Conservation (phyloP, 176 grass and related monocot species). For the Luzula sylvatica region DNA sequence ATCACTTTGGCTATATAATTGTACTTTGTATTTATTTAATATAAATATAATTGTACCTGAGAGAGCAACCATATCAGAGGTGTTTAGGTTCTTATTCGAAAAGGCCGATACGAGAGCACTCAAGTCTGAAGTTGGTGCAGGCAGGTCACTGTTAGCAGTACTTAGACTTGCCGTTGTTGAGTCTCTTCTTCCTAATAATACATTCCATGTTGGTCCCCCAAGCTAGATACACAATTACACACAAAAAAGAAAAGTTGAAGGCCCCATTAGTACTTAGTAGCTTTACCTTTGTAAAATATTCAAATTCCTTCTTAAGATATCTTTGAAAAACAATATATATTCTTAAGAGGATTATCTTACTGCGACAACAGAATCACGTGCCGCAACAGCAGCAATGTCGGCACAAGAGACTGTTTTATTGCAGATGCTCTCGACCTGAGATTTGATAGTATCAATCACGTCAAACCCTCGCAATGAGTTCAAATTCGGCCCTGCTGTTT, state of each 20-base stretch:
- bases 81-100: slow-evolving; percentile 34
- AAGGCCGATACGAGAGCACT: slow-evolving; percentile 34
- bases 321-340: too few relatives aligned
- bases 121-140: slow-evolving; percentile 25
- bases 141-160: slow-evolving; percentile 41
- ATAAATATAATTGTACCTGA: slow-evolving; percentile 29
- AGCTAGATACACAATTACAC: slow-evolving; percentile 36
- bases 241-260: not conserved
- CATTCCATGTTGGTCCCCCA: slow-evolving; percentile 42
- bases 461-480: slow-evolving; percentile 45
- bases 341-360: slow-evolving; percentile 22
- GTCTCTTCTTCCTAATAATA: slow-evolving; percentile 56
- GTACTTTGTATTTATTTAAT: not conserved
- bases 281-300: not conserved
- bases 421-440: slow-evolving; percentile 48
- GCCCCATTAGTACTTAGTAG: not conserved
- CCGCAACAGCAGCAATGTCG: slow-evolving; percentile 58
- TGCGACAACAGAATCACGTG: slow-evolving; percentile 53
- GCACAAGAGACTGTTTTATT: slow-evolving; percentile 61
- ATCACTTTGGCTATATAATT: not conserved
- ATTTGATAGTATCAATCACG: slow-evolving; percentile 45
- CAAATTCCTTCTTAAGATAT: not conserved
- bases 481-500: slow-evolving; percentile 23
- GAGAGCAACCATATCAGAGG: slow-evolving; percentile 57
- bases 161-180: slow-evolving; percentile 32